Base-by-base conservation (phyloP, 2,329 filamentous ascomycete genomes). In the Arthrobotrys pseudoclavata region DNA sequence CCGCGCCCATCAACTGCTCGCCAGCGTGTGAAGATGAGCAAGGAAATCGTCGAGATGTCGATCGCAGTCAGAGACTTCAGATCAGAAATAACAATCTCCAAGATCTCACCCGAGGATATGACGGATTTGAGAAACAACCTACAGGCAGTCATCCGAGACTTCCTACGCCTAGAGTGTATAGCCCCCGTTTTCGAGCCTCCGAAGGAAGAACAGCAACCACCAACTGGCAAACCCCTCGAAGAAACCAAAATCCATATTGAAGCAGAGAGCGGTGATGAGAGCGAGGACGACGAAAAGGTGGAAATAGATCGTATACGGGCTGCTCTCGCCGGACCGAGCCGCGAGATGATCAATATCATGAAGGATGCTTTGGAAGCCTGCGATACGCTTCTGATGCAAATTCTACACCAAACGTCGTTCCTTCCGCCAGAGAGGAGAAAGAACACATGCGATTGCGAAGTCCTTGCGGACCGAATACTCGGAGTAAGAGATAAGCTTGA, bases 41-140 rank as follows among this genome's bases (percentile, higher is more conserved):
- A 85, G 76, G 85, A 86, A 0, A 89, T 89, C 72, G 87, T 89
- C 74, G 85, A 87, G 70, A 83, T 89, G 67, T 89, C 88, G 13
- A 84, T 87, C 77, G 86, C 86, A 1, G 86, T 88, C 75, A 85
- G 88, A 81, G 88, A 90, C 79, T 85, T 89, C 74, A 84, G 85
- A 12, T 85, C 88, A 64, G 88, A 89, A 67, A 84, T 89, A n/a
- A 87, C 87, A 0, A 82, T 89, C 3, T 88, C 87, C 0, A 84
- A 86, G 0, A 87, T 89, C 71, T 83, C 82, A 10, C 87, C 88
- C 1, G 82, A 84, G 10, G 87, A 89, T 80, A 83, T 88, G 20
- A 82, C 83, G 42, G 82, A 84, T 4, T 82, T 89, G 31, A 85
- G 88, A 66, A 89, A 89, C 79, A 82, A 86, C 2, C 85, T 89